Evolutionary conservation across 2,329 filamentous ascomycete species (phyloP).

Genomic region (Venturia asperata): DNA sequence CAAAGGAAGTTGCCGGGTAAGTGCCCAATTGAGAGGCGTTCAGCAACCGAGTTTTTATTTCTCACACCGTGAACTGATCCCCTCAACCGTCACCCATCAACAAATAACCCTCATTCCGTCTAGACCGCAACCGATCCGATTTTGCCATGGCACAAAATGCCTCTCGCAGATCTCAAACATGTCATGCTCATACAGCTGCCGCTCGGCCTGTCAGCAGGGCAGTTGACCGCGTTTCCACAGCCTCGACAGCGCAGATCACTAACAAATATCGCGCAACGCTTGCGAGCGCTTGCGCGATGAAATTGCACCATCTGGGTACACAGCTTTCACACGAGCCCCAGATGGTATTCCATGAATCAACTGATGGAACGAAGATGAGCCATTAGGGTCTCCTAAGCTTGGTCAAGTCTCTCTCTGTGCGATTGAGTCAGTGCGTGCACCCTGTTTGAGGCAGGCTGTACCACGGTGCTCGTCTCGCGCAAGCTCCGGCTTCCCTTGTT

Average conservation of each 20-base stretch:
- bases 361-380: not conserved
- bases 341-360: not conserved
- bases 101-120: not conserved
- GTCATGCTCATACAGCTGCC: not conserved
- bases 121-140: not conserved
- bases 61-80: not conserved
- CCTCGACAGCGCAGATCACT: not conserved
- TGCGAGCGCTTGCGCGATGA: conserved; percentile 9
- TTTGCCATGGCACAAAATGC: not conserved
- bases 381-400: not conserved
- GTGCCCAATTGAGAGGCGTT: not conserved
- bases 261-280: conserved; percentile 10
- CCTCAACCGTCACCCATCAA: not conserved
- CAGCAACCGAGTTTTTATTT: not conserved
- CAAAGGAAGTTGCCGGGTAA: not conserved
- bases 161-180: conserved; percentile 2
- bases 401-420: not conserved
- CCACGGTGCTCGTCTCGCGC: not conserved
- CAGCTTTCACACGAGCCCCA: not conserved
- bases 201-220: not conserved
- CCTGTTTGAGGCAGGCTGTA: not conserved
- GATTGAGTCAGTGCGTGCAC: not conserved
- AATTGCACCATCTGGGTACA: not conserved
- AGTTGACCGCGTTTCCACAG: not conserved
- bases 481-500: not conserved